These are phyloP conservation scores for Pseudofabraea citricarpa DNA, from an alignment of 2,329 filamentous ascomycete species.

Conservation along the genomic window DNA sequence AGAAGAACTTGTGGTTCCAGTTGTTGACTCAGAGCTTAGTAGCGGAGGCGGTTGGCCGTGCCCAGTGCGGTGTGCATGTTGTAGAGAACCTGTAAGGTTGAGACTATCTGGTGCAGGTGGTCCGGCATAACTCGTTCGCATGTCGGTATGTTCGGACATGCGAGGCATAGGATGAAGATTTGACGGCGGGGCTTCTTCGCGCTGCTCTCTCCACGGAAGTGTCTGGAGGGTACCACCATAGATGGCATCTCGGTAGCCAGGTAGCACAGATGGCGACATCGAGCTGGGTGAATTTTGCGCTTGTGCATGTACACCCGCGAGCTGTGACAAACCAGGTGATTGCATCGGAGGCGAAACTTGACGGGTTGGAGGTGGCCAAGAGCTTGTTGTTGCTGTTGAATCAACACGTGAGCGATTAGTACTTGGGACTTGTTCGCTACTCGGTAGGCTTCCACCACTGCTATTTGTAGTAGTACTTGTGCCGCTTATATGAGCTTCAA, in stretches of 20 bases:
- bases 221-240: constrained; percentile 13
- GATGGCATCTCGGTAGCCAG: constrained; percentile 27
- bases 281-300: constrained; percentile 15
- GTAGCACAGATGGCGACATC: constrained; percentile 18
- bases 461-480: constrained; percentile 20
- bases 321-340: constrained; percentile 8
- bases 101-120: constrained; percentile 8
- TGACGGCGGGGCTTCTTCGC: constrained; percentile 13
- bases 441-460: constrained; percentile 16
- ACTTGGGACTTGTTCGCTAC: constrained; percentile 11
- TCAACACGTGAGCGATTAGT: constrained; percentile 17
- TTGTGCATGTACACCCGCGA: constrained; percentile 4
- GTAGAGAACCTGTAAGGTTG: constrained; percentile 14
- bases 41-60: constrained; percentile 21
- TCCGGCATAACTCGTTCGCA: constrained; percentile 12
- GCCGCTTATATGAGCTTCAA: constrained; percentile 21
- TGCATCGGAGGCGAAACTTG: constrained; percentile 8
- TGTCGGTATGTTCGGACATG: constrained; percentile 13
- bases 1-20: constrained; percentile 14
- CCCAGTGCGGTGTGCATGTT: constrained; percentile 19
- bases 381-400: constrained; percentile 13
- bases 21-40: constrained; percentile 24
- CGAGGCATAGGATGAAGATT: constrained; percentile 13
- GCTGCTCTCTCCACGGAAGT: constrained; percentile 23
- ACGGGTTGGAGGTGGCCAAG: constrained; percentile 15